Base-by-base conservation (phyloP, 1,139 yeast genomes). In the Arxiozyma bovina region DNA sequence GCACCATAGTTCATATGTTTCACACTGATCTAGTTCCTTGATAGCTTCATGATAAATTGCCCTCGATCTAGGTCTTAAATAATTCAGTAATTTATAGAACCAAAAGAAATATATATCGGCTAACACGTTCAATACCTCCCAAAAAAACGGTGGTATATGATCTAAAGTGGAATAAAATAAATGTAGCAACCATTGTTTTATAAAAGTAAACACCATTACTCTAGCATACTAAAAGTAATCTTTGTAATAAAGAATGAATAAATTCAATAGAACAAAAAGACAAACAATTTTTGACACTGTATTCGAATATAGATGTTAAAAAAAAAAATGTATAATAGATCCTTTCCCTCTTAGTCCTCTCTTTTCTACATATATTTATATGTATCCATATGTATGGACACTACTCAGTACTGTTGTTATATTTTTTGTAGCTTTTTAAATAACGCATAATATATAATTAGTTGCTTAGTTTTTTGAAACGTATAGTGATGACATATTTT, bases 1-100 rank as follows among this genome's bases (percentile, higher is more conserved):
- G 58, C 77, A 78, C 88, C 89, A 86, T 55, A 82, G 86, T 47
- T 74, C 78, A 65, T 80, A 84, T 30, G 74, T 76, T 45, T 75
- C 74, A 17, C 62, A 69, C 21, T 53, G 60, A 55, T 53, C 72
- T 52, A 55, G 56, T 48, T 66, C 71, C 56, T 63, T 62, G 42
- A 61, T 61, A 6, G 67, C 69, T 43, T 64, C 67, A 50, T 66
- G 64, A 54, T 68, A 68, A 38, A 62, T 48, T 20, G 65, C 61
- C 40, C 70, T 53, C 6, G 70, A 65, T 50, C 58, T 59, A 15
- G 70, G 70, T 45, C 69, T 56, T 42, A 62, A 50, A 55, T 64
- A 61, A 25, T 64, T 61, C 41, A 70, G 49, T 20, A 72, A 57
- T 50, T 66, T 65, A 48, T 62, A 60, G 42, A 64, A 53, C 90